phyloP scores from a whole-genome alignment of 2,329 filamentous ascomycete genomes.

The Fusarium sp. region DNA sequence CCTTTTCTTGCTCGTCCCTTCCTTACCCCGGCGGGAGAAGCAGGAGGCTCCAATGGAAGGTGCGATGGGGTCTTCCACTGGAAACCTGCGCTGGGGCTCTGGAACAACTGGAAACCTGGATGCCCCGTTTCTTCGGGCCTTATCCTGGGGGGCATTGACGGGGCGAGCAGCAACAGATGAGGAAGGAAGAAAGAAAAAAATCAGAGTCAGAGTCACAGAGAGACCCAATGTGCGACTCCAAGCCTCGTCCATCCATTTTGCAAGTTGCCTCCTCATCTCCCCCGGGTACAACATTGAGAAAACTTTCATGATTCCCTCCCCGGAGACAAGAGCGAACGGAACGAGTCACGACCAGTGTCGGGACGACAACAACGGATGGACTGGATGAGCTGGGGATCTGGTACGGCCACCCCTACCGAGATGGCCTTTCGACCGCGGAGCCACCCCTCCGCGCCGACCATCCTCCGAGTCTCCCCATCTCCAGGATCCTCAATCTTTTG shows the following conservation, averaged over 20 bases:
- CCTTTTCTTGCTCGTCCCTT: slow-evolving; percentile 27
- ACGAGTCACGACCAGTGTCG: slow-evolving; percentile 38
- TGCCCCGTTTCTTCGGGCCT: slow-evolving; percentile 40
- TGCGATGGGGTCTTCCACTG: slow-evolving; percentile 17
- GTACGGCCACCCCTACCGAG: slow-evolving; percentile 30
- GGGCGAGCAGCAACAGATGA: slow-evolving; percentile 27
- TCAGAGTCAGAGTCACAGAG: neutral
- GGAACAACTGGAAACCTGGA: slow-evolving; percentile 31
- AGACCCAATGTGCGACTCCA: neutral
- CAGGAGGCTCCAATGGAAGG: slow-evolving; percentile 44
- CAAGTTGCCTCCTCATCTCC: slow-evolving; percentile 13
- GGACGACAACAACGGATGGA: slow-evolving; percentile 23
- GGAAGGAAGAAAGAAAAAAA: neutral
- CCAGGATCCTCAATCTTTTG: slow-evolving; percentile 2
- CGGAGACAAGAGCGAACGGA: slow-evolving; percentile 32
- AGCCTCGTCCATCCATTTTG: neutral
- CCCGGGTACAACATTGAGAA: slow-evolving; percentile 29
- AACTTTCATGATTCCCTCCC: slow-evolving; percentile 19
- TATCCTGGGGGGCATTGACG: slow-evolving; percentile 37
- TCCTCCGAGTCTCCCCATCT: slow-evolving; percentile 30
- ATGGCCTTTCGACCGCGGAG: slow-evolving; percentile 8
- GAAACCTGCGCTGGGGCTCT: slow-evolving; percentile 22
- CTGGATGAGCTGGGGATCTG: slow-evolving; percentile 26
- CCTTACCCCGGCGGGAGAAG: slow-evolving; percentile 45
- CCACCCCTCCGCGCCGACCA: slow-evolving; percentile 24